Base-by-base conservation (phyloP, 2,329 filamentous ascomycete genomes). In the Xylaria sp. region DNA sequence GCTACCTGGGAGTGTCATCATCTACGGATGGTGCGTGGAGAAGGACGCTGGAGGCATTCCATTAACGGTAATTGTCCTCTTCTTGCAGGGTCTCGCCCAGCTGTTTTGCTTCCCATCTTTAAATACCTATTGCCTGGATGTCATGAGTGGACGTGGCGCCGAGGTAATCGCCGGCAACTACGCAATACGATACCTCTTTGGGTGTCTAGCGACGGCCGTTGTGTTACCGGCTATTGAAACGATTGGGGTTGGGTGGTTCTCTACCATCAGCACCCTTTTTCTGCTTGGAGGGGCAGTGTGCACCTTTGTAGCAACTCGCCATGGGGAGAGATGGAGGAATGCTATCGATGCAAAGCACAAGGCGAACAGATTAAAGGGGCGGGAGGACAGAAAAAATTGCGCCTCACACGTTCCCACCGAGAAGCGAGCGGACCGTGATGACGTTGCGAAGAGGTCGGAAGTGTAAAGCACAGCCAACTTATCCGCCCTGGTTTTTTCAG, bases 81-180 rank as follows among this genome's bases (percentile, higher is more conserved):
- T 94, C 76, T 68, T 91, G 2, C 91, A 94, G 75, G 92, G 92
- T 1, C 85, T 94, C 0, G 90, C 89, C 0, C 91, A 94, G 78
- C 82, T 94, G 6, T 92, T 93, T 76, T 92, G 90, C 74, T 94
- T 94, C 75, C 91, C 91, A 0, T 89, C 87, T 57, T 78, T 94
- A 70, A 94, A 94, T 78, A 92, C 92, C 0, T 94, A 96, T 80
- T 94, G 92, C 77, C 80, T 96, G 49, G 92, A 96, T 78, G 92
- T 95, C 13, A 93, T 94, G 90, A 91, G 91, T 72, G 84, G 85
- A 1, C 83, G 87, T 36, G 89, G 89, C 52, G 88, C 90, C 3
- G 92, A 96, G 76, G 91, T 95, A 3, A 88, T 93, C 52, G 92
- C 92, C 0, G 91, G 92, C 0, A 96, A 95, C 78, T 96, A 94